These are phyloP conservation scores for Taiozyma sp. DNA, from an alignment of 1,139 yeast genomes.

Conservation along the genomic window DNA sequence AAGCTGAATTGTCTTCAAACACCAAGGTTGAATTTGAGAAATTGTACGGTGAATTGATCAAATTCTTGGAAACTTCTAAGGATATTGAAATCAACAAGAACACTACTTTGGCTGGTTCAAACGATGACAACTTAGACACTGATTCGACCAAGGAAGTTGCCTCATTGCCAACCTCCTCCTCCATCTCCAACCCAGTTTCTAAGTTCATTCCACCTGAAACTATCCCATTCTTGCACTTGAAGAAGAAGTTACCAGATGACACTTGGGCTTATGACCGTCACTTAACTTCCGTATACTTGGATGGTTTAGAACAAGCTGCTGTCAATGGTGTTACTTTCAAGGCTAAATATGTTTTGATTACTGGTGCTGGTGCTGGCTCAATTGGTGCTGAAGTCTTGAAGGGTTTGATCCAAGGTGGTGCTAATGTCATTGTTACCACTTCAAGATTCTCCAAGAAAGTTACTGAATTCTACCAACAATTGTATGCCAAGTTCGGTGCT, in stretches of 20 bases:
- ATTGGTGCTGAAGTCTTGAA: slow-evolving; percentile 96
- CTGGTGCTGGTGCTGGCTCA: slow-evolving; percentile 99
- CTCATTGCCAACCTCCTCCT: slow-evolving; percentile 67
- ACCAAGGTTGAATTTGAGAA: slow-evolving; percentile 75
- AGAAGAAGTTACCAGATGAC: slow-evolving; percentile 66
- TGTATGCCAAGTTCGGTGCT: slow-evolving; percentile 91
- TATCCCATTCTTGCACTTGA: slow-evolving; percentile 90
- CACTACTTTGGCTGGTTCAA: slow-evolving; percentile 34
- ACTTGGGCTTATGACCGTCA: slow-evolving; percentile 81
- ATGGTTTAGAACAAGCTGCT: slow-evolving; percentile 90
- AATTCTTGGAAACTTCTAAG: slow-evolving; percentile 62
- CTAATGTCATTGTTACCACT: slow-evolving; percentile 93
- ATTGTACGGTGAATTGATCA: slow-evolving; percentile 72
- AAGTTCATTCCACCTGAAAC: slow-evolving; percentile 75
- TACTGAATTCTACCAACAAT: slow-evolving; percentile 90
- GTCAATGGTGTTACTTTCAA: slow-evolving; percentile 87
- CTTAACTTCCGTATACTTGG: slow-evolving; percentile 73
- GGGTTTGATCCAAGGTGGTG: slow-evolving; percentile 97
- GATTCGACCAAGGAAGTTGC: slow-evolving; percentile 77
- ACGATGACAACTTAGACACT: slow-evolving; percentile 42
- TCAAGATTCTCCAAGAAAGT: slow-evolving; percentile 92
- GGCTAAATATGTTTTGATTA: slow-evolving; percentile 82
- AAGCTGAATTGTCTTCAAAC: slow-evolving; percentile 46
- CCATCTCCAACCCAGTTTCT: slow-evolving; percentile 69
- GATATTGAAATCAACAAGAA: slow-evolving; percentile 49